phyloP scores from a whole-genome alignment of 495 filamentous ascomycete species.

The Aspergillus sclerotiicarbonarius region DNA sequence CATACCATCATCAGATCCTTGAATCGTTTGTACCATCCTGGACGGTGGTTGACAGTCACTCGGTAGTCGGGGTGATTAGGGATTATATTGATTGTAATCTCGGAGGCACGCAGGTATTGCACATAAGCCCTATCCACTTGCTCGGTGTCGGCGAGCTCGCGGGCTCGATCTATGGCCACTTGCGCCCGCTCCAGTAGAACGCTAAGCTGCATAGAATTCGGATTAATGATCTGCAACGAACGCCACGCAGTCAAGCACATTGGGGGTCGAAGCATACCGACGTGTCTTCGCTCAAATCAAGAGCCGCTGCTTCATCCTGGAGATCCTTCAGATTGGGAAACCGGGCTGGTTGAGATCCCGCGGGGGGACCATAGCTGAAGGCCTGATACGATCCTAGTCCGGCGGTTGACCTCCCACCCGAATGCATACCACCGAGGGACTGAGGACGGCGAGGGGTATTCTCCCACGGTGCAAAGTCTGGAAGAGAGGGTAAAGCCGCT shows the following conservation, averaged over 20 bases:
- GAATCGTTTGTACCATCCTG: conserved; percentile 43
- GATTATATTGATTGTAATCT: conserved; percentile 71
- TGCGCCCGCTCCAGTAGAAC: conserved; percentile 34
- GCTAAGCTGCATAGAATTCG: conserved; percentile 26
- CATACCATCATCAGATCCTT: conserved; percentile 42
- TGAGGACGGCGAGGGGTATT: conserved; percentile 26
- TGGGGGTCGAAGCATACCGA: conserved; percentile 33
- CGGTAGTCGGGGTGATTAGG: conserved; percentile 68
- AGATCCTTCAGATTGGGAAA: conserved; percentile 78
- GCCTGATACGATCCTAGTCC: conserved; percentile 27
- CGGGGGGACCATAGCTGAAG: conserved; percentile 11
- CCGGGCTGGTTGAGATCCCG: conserved; percentile 24
- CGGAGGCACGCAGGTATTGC: conserved; percentile 77
- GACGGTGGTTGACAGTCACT: conserved; percentile 27
- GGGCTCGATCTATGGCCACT: conserved; percentile 37
- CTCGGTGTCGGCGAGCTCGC: conserved; percentile 43
- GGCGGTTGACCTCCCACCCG: conserved; percentile 25
- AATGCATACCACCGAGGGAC: conserved; percentile 32
- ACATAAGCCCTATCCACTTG: conserved; percentile 62
- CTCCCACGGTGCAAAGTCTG: conserved; percentile 38
- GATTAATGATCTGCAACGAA: conserved; percentile 19
- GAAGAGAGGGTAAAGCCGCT: conserved; percentile 41
- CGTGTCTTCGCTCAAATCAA: conserved; percentile 40
- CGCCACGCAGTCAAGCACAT: background rate
- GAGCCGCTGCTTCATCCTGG: conserved; percentile 45